These are phyloP conservation scores for Talaromyces albobiverticillius DNA, from an alignment of 2,329 filamentous ascomycete genomes.

Conservation along the genomic window DNA sequence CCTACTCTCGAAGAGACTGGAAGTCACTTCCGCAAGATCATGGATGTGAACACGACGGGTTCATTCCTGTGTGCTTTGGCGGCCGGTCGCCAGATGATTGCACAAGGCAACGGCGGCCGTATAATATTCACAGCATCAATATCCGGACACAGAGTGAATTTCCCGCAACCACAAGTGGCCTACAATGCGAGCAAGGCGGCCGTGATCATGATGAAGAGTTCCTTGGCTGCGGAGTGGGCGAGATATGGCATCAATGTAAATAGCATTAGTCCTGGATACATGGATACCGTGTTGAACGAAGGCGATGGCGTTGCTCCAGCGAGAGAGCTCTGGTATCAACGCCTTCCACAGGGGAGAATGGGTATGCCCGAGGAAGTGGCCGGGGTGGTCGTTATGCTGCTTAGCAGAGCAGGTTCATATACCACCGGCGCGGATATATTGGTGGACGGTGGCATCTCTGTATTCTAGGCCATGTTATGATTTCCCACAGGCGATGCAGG, in stretches of 20 bases:
- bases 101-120: conserved; percentile 51
- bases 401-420: conserved; percentile 61
- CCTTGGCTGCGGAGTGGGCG: conserved; percentile 70
- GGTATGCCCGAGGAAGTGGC: conserved; percentile 61
- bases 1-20: conserved; percentile 56
- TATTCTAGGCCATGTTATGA: too few species aligned
- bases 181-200: conserved; percentile 73
- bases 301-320: conserved; percentile 56
- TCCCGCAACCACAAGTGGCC: conserved; percentile 66
- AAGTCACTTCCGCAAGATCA: conserved; percentile 58
- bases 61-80: conserved; percentile 69
- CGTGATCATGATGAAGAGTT: conserved; percentile 60
- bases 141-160: conserved; percentile 67
- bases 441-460: conserved; percentile 57
- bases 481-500: too few species aligned
- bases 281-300: conserved; percentile 69
- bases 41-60: conserved; percentile 71
- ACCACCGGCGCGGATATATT: conserved; percentile 66
- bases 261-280: conserved; percentile 66
- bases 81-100: conserved; percentile 37
- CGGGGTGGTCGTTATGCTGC: conserved; percentile 60
- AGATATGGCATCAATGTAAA: conserved; percentile 68
- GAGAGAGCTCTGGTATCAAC: conserved; percentile 54
- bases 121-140: conserved; percentile 68
- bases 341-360: conserved; percentile 65